Evolutionary conservation across 805 yeast species (phyloP).

Genomic region (Saccharomycopsis javanensis): DNA sequence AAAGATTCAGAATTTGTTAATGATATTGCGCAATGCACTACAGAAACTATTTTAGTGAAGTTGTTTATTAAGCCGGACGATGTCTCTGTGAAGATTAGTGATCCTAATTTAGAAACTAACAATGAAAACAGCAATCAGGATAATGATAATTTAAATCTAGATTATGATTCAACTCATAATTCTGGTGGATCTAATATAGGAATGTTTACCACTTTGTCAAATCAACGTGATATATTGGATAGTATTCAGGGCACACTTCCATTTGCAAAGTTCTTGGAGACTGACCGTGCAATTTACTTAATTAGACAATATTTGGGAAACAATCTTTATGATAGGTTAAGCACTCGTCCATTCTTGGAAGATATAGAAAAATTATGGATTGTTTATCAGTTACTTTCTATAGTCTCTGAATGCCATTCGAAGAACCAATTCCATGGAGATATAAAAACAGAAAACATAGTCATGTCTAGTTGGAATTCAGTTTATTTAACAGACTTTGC

Average conservation of each 20-base stretch:
- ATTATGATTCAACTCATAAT: not conserved
- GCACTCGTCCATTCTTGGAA: slow-evolving; percentile 81
- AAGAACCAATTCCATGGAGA: slow-evolving; percentile 73
- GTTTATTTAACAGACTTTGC: slow-evolving; percentile 74
- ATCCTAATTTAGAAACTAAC: not conserved
- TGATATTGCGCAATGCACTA: not conserved
- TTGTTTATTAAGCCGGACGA: slow-evolving; percentile 17
- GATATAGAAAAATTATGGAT: slow-evolving; percentile 77
- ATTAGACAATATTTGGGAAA: slow-evolving; percentile 72
- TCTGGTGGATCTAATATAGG: too few relatives aligned
- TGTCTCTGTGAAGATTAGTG: not conserved
- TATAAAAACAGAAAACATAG: slow-evolving; percentile 78
- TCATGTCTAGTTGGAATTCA: slow-evolving; percentile 89
- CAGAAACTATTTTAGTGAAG: slow-evolving; percentile 9
- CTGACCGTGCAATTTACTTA: slow-evolving; percentile 85
- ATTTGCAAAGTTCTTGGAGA: slow-evolving; percentile 66
- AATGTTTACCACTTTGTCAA: not conserved
- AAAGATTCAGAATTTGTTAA: not conserved
- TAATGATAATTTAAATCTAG: not conserved
- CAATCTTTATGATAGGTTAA: slow-evolving; percentile 78
- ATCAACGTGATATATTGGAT: slow-evolving; percentile 26
- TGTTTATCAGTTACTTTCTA: slow-evolving; percentile 65
- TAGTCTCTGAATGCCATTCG: slow-evolving; percentile 54
- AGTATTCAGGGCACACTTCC: slow-evolving; percentile 58
- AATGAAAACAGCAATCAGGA: not conserved